phyloP scores from a whole-genome alignment of 257 asterid genomes.

The Galeopsis tetrahit region DNA sequence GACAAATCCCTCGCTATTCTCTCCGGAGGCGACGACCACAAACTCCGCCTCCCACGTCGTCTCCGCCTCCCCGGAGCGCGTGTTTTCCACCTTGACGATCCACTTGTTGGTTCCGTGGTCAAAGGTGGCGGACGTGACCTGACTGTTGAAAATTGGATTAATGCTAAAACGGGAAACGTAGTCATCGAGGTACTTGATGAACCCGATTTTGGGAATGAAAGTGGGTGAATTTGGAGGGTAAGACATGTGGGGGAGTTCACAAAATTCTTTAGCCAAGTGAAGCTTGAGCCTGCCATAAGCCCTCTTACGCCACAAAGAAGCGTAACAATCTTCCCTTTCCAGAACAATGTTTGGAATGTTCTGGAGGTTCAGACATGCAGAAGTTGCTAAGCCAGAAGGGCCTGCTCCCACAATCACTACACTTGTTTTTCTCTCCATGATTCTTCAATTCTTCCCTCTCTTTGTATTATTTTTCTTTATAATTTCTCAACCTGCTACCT shows the following conservation, averaged over 20 bases:
- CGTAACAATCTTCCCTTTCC: conserved; percentile 53
- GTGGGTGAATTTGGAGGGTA: conserved; percentile 43
- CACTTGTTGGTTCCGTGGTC: conserved; percentile 26
- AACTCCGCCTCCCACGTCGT: conserved; percentile 31
- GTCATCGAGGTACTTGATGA: conserved; percentile 47
- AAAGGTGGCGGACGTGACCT: background rate
- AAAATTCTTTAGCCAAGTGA: conserved; percentile 49
- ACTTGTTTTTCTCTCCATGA: conserved; percentile 38
- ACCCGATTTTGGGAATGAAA: conserved; percentile 41
- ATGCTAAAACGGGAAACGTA: conserved; percentile 38
- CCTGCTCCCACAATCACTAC: conserved; percentile 53
- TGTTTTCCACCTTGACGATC: conserved; percentile 37
- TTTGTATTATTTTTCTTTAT: background rate
- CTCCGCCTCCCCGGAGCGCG: conserved; percentile 7
- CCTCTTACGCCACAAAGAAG: conserved; percentile 51
- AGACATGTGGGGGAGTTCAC: conserved; percentile 50
- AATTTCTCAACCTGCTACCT: too few species aligned
- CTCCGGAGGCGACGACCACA: conserved; percentile 56
- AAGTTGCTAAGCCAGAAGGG: conserved; percentile 54
- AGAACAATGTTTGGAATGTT: conserved; percentile 34
- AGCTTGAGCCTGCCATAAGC: conserved; percentile 54
- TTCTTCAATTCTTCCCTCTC: conserved; percentile 5
- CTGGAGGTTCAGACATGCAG: conserved; percentile 47
- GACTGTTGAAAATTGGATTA: conserved; percentile 30
- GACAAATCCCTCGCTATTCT: conserved; percentile 42